These are phyloP conservation scores for Fusarium penzigii DNA, from an alignment of 2,329 filamentous ascomycete genomes.

Conservation along the genomic window DNA sequence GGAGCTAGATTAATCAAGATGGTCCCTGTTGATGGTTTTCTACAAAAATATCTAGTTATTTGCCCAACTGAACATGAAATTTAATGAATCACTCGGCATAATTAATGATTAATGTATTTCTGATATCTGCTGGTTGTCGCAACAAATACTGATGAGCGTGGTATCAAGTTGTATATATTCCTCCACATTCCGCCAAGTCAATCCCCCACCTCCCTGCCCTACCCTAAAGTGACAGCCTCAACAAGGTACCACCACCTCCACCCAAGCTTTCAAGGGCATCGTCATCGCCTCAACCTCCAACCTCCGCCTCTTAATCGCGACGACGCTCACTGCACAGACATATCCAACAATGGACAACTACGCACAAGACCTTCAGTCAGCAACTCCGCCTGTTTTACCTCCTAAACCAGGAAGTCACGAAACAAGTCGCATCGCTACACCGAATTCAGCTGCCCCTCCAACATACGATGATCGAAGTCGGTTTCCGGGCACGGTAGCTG, in stretches of 20 bases:
- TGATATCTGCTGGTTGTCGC: no score
- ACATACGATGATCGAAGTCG: conserved; percentile 36
- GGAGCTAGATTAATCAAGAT: background rate
- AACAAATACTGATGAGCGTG: no score
- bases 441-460: conserved; percentile 50
- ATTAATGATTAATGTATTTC: no score
- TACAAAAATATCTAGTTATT: no score
- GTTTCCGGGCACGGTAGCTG: conserved; percentile 17
- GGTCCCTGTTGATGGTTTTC: background rate
- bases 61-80: no score
- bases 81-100: no score
- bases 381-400: conserved; percentile 65
- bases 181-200: no score
- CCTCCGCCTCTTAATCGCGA: background rate
- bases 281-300: background rate
- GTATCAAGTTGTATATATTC: no score
- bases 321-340: background rate
- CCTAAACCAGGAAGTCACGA: conserved; percentile 73
- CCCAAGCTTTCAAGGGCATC: background rate
- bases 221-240: no score
- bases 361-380: conserved; percentile 29
- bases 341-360: conserved; percentile 30
- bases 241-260: no score
- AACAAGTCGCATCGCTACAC: conserved; percentile 66
- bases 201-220: no score